Base-by-base conservation (phyloP, 352 stramenopile species). In the Aphanomyces cochlioides region DNA sequence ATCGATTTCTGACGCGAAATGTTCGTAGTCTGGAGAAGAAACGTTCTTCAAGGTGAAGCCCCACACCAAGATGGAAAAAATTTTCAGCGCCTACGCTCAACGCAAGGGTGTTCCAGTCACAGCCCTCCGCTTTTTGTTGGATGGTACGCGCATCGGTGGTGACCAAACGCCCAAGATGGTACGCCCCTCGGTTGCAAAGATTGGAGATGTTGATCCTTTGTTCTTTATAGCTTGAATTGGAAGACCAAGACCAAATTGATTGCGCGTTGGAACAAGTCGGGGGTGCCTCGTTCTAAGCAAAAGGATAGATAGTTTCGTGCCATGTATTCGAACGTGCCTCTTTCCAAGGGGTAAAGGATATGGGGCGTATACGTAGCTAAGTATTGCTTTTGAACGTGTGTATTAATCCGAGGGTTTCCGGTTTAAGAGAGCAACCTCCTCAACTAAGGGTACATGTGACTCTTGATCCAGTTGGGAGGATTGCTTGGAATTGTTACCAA, bases 21-120 rank as follows among this genome's bases (percentile, higher is more conserved):
- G 45, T 19, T 34, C 45, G 17, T 74, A 97, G 84, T 95, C 87
- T 17, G 91, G 90, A 45, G 90, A 97, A 70, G 96, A 99, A 80
- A 99, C 95, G 5, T 98, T 98, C 77, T 99, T 99, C 83, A 99
- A 99, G 84, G 97, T 99, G 54, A 99, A 99, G 81, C 97, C 92
- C 66, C 97, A 95, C 63, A 99, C 96, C 45, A 98, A 98, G 84
- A 99, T 99, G 96, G 85, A 93, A 66, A 99, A 99, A 78, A 97
- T 99, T 56, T 98, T 99, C 77, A 90, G 90, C 65, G 96, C 96
- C 4, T 99, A 98, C 75, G 96, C 96, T 10, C 80, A 95, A 73
- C 89, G 96, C 66, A 98, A 98, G 80, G 95, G 95, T 58, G 90
- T 99, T 7, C 85, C 94, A 0, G 75, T 81, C 3, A 77, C 59